Base-by-base conservation (phyloP, 352 stramenopile genomes). In the Phytophthora palmivora region DNA sequence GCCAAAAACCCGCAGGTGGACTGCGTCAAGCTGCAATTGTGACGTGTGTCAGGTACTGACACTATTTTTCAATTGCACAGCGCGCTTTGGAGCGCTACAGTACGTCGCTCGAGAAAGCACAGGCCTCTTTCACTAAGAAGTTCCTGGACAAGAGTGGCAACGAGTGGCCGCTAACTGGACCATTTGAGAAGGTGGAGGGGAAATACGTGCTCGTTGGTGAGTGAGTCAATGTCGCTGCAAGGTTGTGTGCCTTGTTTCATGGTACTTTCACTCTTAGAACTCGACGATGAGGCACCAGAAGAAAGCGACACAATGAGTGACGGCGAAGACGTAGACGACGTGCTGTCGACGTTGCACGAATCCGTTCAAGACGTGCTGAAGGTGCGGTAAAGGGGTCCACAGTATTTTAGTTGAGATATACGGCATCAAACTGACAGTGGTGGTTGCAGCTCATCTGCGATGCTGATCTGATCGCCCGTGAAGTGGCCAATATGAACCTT, bases 141-240 rank as follows among this genome's bases (percentile, higher is more conserved):
- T 92, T 92, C 54, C 15, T 70, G 21, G 70, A 77, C 48, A 92
- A 90, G 37, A 88, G 67, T 21, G 80, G 71, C 41, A 92, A 92
- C 36, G 72, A 82, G 45, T 92, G 83, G 83, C 80, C 80, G 5
- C 60, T 88, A 9, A 34, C 32, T 19, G 70, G 45, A 1, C 58
- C 53, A 0, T 92, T 92, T 42, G 70, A 78, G 41, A 76, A 63
- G 33, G 66, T 86, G 14, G 43, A 60, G 9, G 67, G 76, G 6
- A 88, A 88, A 70, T 92, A 90, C 49, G 76, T 86, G 16, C 75
- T 92, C 6, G 79, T 92, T 32, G 82, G 82, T 91, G 34, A 47
- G 70, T 69, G 12, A 2, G 15, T 24, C 7, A 18, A 11, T 16
- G 30, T 1, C 0, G 19, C 15, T 53, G 18, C 11, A 42, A 52